A percentile compares a stretch with the other conserved stretches of the same genome.
Conservation (phyloP, 768 basidiomycete genomes). For the Daedalea quercina region DNA sequence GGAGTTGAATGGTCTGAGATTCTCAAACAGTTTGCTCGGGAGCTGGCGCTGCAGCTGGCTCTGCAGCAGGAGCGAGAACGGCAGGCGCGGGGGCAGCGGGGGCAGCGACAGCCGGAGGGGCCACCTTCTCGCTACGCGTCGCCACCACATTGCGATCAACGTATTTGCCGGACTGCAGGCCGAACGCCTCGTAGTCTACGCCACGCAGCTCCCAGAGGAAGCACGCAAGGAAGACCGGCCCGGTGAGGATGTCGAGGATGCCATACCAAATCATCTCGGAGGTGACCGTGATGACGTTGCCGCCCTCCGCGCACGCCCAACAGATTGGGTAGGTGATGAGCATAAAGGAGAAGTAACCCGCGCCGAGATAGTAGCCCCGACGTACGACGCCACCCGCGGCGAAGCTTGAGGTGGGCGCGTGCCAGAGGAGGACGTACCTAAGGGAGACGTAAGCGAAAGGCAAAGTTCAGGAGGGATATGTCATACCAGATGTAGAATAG, state of each 20-base stretch:
- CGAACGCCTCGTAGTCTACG: slow-evolving; percentile 12
- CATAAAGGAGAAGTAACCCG: slow-evolving; percentile 36
- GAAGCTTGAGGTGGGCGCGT: slow-evolving; percentile 16
- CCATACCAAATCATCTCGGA: slow-evolving; percentile 45
- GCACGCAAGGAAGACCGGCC: slow-evolving; percentile 23
- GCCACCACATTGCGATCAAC: neutral
- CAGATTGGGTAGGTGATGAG: slow-evolving; percentile 46
- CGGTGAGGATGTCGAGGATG: slow-evolving; percentile 30
- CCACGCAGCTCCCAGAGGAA: slow-evolving; percentile 16
- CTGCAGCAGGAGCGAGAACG: no score
- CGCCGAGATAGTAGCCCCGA: slow-evolving; percentile 22
- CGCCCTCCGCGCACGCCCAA: slow-evolving; percentile 44
- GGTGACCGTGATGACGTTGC: slow-evolving; percentile 37
- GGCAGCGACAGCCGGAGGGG: no score
- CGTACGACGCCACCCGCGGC: slow-evolving; percentile 15
- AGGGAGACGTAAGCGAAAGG: neutral
- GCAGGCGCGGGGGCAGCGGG: no score
- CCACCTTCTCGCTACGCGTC: no score
- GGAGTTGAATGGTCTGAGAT: no score
- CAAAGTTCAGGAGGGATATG: slow-evolving; percentile 14
- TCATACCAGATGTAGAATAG: slow-evolving; percentile 39
- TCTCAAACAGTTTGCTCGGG: no score
- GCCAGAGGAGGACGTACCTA: slow-evolving; percentile 22
- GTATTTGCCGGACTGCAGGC: slow-evolving; percentile 1
- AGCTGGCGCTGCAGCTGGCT: no score